Evolutionary conservation across 345 rosid species (phyloP).

Genomic region (Viola odorata): DNA sequence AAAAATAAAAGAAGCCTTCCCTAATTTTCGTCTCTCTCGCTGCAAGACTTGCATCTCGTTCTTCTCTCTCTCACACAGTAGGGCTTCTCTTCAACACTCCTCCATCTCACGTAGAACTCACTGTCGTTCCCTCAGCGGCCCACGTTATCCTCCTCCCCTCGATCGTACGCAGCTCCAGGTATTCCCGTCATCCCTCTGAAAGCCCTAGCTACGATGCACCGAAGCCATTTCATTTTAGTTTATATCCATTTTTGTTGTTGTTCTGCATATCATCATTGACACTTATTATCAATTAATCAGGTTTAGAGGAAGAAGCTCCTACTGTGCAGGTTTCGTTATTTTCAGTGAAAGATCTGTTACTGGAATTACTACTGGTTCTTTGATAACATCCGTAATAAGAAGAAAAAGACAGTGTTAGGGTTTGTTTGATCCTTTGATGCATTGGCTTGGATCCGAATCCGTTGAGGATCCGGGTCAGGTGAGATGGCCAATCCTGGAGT

Average conservation of each 20-base stretch:
- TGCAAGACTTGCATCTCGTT: background rate
- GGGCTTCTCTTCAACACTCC: conserved; percentile 10
- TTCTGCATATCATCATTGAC: background rate
- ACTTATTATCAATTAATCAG: conserved; percentile 11
- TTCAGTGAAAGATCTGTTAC: conserved; percentile 13
- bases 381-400: background rate
- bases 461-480: conserved; percentile 31
- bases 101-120: background rate
- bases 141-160: conserved; percentile 9
- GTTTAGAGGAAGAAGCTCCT: background rate
- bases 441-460: conserved; percentile 61
- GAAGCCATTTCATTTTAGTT: background rate
- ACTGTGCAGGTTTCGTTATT: conserved; percentile 6
- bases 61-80: conserved; percentile 1
- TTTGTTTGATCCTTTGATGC: conserved; percentile 37
- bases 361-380: background rate
- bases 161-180: conserved; percentile 13
- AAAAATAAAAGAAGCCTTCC: background rate
- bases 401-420: conserved; percentile 2
- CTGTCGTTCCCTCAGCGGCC: conserved; percentile 10
- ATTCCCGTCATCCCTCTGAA: background rate
- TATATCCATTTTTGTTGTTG: background rate
- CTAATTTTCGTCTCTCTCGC: background rate
- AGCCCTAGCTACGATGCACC: background rate
- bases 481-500: conserved; percentile 90